Percentiles rank a stretch among this genome's conserved stretches.
Conservation (phyloP, 1,284 basidiomycete genomes). For the Uromyces viciae-fabae region DNA sequence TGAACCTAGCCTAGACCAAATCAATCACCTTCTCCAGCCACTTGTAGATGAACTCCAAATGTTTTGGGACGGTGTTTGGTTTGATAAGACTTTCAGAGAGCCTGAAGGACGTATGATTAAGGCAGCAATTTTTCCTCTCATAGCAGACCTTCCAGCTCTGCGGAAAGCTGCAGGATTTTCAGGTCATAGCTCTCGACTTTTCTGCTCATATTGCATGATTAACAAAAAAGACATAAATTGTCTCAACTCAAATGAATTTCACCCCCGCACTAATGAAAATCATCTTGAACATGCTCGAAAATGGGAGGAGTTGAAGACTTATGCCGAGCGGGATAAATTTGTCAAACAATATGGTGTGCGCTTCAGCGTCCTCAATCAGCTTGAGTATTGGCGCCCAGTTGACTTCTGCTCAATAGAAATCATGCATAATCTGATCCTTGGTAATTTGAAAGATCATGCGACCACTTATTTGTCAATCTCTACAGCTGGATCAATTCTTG, state of each 20-base stretch:
- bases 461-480: slow-evolving; percentile 1
- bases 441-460: slow-evolving; percentile 65
- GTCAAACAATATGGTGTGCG: slow-evolving; percentile 1
- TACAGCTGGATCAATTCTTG: background rate
- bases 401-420: slow-evolving; percentile 4
- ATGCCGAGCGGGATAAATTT: background rate
- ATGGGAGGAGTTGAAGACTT: background rate
- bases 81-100: background rate
- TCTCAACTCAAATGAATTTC: background rate
- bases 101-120: background rate
- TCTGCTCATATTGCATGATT: slow-evolving; percentile 14
- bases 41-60: slow-evolving; percentile 8
- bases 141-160: slow-evolving; percentile 11
- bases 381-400: background rate
- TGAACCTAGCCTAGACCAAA: slow-evolving; percentile 7
- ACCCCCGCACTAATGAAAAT: background rate
- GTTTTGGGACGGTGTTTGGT: slow-evolving; percentile 27
- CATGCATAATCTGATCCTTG: slow-evolving; percentile 8
- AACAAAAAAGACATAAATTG: background rate
- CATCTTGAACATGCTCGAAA: background rate
- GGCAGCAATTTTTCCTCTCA: slow-evolving; percentile 16
- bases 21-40: background rate
- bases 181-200: background rate
- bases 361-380: slow-evolving; percentile 4
- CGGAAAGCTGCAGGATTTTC: background rate